Base-by-base conservation (phyloP, 2,329 filamentous ascomycete species). In the Neobulgaria alba region DNA sequence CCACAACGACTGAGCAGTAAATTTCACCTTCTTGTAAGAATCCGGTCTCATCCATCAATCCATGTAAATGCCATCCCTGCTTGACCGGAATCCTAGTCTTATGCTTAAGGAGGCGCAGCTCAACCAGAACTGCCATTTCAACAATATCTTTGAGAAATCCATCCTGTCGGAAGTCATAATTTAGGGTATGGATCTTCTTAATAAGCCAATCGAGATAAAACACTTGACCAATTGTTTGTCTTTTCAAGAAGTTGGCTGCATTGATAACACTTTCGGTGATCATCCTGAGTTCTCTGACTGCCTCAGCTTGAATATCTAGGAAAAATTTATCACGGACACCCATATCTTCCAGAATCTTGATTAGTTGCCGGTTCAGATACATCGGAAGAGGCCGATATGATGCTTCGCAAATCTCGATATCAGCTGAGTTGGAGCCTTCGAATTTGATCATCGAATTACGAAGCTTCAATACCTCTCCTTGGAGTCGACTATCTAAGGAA, bases 311-410 rank as follows among this genome's bases (percentile, higher is more conserved):
- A 1, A 85, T 61, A 0, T 67, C 54, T 9, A 82, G 56, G 49
- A 94, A 90, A 57, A 74, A 81, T 0, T 61, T 41, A 1, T 64
- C 55, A 0, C 67, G 57, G 0, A 83, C 77, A 0, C 72, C 71
- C 59, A 90, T 77, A 49, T 93, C 87, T 55, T 94, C 87, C 1
- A 94, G 60, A 4, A 93, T 87, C 57, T 93, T 93, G 63, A 93
- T 87, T 46, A 89, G 68, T 49, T 85, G 85, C 1, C 82, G 77
- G 54, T 93, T 93, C 1, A 93, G 69, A 14, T 79, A 75, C 50
- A 89, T 68, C 0, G 74, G 74, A 5, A 90, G 69, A 0, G 84
- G 79, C 37, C 71, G 76, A 29, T 75, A 77, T 0, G 77, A 79
- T 31, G 76, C 71, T 34, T 82, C 82, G 54, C 83, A 89, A 33